Evolutionary conservation across 2,329 filamentous ascomycete species (phyloP).

Genomic region (Conoideocrella luteorostrata): DNA sequence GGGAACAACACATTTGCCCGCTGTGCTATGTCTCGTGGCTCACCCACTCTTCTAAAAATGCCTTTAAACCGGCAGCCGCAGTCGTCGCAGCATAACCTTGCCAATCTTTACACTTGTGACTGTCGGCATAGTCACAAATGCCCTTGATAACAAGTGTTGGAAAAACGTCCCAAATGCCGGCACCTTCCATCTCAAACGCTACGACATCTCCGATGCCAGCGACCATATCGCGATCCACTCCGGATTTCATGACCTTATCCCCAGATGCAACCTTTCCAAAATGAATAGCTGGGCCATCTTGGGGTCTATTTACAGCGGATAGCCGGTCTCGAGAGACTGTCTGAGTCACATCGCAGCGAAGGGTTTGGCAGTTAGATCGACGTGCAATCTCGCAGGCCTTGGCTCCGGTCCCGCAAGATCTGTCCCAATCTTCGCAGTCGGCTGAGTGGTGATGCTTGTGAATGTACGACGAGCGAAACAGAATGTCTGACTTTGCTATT

Average conservation of each 20-base stretch:
- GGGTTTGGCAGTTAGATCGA: neutral
- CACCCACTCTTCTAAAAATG: constrained; percentile 5
- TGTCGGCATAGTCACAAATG: constrained; percentile 32
- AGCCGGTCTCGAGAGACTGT: neutral
- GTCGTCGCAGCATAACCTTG: constrained; percentile 15
- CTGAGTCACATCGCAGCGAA: neutral
- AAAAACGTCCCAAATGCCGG: constrained; percentile 20
- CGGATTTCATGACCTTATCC: constrained; percentile 32
- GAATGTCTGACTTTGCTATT: neutral
- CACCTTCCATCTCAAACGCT: constrained; percentile 27
- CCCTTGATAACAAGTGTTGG: constrained; percentile 29
- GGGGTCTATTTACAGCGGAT: neutral
- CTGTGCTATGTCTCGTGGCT: neutral
- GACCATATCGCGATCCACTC: constrained; percentile 24
- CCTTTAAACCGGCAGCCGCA: constrained; percentile 8
- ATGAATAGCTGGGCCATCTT: constrained; percentile 8
- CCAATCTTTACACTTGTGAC: constrained; percentile 29
- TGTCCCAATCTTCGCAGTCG: neutral
- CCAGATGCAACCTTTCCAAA: constrained; percentile 31
- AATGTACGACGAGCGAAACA: neutral
- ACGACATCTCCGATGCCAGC: constrained; percentile 16
- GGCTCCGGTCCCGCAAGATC: neutral
- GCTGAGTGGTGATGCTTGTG: neutral
- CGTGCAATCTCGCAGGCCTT: neutral
- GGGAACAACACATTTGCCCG: too few relatives aligned